Conservation (phyloP, 306 rosid genomes). For the Myrica gale region DNA sequence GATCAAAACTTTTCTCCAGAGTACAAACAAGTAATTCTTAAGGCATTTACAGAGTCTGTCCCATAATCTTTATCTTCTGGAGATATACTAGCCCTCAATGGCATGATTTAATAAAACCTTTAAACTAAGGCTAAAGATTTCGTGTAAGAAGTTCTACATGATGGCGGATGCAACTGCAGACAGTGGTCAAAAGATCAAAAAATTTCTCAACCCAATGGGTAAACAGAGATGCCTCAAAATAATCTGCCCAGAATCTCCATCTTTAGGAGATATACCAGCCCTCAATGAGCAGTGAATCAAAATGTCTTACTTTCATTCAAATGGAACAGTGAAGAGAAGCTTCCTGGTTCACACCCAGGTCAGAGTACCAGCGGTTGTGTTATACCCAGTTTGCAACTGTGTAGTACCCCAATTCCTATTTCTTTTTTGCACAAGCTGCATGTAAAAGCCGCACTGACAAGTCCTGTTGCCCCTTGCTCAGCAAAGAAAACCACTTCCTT, state of each 20-base stretch:
- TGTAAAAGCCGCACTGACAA: slow-evolving; percentile 45
- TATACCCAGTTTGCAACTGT: not conserved
- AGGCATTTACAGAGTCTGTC: not conserved
- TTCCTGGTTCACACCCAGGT: not conserved
- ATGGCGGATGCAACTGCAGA: not conserved
- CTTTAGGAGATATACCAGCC: slow-evolving; percentile 4
- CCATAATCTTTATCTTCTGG: slow-evolving; percentile 4
- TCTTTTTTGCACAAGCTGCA: slow-evolving; percentile 23
- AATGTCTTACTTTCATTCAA: not conserved
- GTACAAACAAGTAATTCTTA: not conserved
- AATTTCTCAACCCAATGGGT: not conserved
- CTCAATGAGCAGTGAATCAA: not conserved
- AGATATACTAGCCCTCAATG: slow-evolving; percentile 9
- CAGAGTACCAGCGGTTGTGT: not conserved
- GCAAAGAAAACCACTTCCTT: slow-evolving; percentile 58
- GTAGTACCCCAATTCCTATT: not conserved
- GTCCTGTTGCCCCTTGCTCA: slow-evolving; percentile 55
- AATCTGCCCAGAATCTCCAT: not conserved
- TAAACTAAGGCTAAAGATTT: too few relatives aligned
- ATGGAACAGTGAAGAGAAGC: not conserved
- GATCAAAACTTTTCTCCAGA: not conserved
- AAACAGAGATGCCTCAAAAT: not conserved
- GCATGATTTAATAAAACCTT: too few relatives aligned
- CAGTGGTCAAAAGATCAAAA: not conserved
- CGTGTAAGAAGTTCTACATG: too few relatives aligned